A percentile compares a stretch with the other conserved stretches of the same genome.
These are phyloP conservation scores for Rasamsonia emersonii DNA, from an alignment of 2,329 filamentous ascomycete species.

Conservation along the genomic window DNA sequence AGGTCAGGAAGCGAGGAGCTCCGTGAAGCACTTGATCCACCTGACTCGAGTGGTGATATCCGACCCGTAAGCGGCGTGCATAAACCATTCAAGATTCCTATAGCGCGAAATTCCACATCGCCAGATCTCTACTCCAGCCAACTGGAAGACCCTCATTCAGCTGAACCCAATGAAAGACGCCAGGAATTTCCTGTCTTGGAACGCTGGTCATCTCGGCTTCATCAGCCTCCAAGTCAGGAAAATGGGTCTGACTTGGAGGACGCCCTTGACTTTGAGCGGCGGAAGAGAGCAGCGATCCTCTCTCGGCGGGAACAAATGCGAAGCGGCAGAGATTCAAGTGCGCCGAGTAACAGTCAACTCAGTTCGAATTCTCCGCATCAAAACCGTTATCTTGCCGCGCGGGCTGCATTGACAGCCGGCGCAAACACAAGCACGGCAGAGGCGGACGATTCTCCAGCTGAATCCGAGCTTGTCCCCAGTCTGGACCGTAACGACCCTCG, in stretches of 20 bases:
- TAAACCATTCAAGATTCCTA: slow-evolving; percentile 10
- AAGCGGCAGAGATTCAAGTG: slow-evolving; percentile 2
- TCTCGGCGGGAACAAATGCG: slow-evolving; percentile 15
- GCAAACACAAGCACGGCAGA: background rate
- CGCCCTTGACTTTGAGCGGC: slow-evolving; percentile 31
- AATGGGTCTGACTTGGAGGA: slow-evolving; percentile 16
- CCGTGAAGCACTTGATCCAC: slow-evolving; percentile 8
- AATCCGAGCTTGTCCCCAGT: background rate
- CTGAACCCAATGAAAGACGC: slow-evolving; percentile 6
- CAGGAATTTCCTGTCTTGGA: slow-evolving; percentile 16
- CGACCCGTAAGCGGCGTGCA: slow-evolving; percentile 2
- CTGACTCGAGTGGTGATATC: slow-evolving; percentile 1
- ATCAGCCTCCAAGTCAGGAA: slow-evolving; percentile 9
- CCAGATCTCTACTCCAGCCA: background rate
- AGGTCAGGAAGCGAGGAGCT: too few species aligned
- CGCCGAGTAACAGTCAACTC: slow-evolving; percentile 3
- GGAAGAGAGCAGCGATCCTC: slow-evolving; percentile 27
- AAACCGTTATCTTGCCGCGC: slow-evolving; percentile 23
- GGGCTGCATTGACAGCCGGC: slow-evolving; percentile 14
- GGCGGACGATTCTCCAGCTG: background rate
- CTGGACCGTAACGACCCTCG: slow-evolving; percentile 21
- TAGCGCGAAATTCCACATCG: background rate
- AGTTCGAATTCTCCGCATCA: slow-evolving; percentile 19
- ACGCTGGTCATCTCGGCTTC: slow-evolving; percentile 16
- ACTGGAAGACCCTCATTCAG: background rate